Percentiles rank a stretch among this genome's conserved stretches.
Conservation (phyloP, 352 stramenopile genomes). For the Pythium plurisporium region DNA sequence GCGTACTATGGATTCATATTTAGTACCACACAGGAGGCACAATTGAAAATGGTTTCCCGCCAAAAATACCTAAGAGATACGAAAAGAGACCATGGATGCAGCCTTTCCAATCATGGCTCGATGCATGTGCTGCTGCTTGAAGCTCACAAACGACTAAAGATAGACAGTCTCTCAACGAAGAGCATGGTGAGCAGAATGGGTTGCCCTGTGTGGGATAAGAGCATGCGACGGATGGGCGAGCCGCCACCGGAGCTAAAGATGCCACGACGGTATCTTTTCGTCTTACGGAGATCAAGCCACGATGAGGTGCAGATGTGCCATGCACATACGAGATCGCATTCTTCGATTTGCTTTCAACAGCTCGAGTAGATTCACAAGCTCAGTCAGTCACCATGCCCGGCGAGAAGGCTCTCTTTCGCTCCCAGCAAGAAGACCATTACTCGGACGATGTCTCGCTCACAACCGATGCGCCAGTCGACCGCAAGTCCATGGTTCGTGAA, state of each 20-base stretch:
- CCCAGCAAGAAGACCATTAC: constrained; percentile 26
- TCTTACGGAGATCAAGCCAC: background rate
- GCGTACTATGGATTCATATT: constrained; percentile 2
- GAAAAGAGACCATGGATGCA: background rate
- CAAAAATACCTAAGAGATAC: background rate
- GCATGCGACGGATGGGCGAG: background rate
- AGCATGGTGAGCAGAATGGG: background rate
- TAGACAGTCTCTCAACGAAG: background rate
- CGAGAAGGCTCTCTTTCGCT: constrained; percentile 30
- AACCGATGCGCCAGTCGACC: constrained; percentile 36
- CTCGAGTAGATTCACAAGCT: background rate
- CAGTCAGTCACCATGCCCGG: constrained; percentile 20
- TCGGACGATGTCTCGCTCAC: constrained; percentile 49
- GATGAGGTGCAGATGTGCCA: background rate
- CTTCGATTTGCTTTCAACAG: constrained; percentile 7
- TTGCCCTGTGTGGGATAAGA: too few relatives aligned
- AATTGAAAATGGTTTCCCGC: constrained; percentile 2
- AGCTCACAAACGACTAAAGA: background rate
- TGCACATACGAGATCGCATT: constrained; percentile 4
- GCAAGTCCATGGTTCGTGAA: constrained; percentile 22
- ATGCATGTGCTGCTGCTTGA: too few relatives aligned
- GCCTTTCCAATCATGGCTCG: background rate
- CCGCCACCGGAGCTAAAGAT: background rate
- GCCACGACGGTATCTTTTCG: background rate
- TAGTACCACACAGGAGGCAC: constrained; percentile 2